These are phyloP conservation scores for Entomortierella lignicola DNA, from an alignment of 192 early-diverging fungal genomes.

Conservation along the genomic window DNA sequence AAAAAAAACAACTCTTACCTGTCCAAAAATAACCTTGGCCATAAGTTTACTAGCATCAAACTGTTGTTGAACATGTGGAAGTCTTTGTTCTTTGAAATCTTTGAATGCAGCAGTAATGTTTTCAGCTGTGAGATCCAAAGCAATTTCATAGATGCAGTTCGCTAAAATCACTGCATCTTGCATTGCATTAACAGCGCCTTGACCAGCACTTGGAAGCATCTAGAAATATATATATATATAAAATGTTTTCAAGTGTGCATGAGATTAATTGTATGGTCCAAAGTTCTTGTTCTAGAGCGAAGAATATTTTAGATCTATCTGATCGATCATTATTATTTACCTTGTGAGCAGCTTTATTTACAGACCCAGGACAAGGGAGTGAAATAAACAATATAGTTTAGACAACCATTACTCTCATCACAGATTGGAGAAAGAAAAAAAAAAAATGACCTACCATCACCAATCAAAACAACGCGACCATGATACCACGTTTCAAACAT, in stretches of 20 bases:
- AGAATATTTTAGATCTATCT: too few relatives aligned
- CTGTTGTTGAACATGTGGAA: constrained; percentile 14
- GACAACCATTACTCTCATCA: too few relatives aligned
- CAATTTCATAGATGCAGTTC: constrained; percentile 23
- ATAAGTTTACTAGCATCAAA: constrained; percentile 11
- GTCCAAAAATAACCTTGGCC: constrained; percentile 22
- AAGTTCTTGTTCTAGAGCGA: too few relatives aligned
- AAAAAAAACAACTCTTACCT: neutral
- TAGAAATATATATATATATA: too few relatives aligned
- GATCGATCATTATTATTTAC: neutral
- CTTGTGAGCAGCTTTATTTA: neutral
- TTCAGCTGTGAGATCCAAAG: neutral
- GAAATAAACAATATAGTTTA: neutral
- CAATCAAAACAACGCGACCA: constrained; percentile 24
- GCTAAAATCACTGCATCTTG: constrained; percentile 22
- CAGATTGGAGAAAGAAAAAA: too few relatives aligned
- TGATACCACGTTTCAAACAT: constrained; percentile 43
- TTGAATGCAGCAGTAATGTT: constrained; percentile 11
- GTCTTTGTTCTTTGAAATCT: constrained; percentile 14
- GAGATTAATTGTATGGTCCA: too few relatives aligned
- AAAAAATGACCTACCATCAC: constrained; percentile 16
- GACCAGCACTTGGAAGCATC: neutral
- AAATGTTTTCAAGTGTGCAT: too few relatives aligned
- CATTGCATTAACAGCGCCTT: constrained; percentile 27
- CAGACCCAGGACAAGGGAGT: neutral